Base-by-base conservation (phyloP, 495 filamentous ascomycete species). In the Hapsidospora chrysogenum region DNA sequence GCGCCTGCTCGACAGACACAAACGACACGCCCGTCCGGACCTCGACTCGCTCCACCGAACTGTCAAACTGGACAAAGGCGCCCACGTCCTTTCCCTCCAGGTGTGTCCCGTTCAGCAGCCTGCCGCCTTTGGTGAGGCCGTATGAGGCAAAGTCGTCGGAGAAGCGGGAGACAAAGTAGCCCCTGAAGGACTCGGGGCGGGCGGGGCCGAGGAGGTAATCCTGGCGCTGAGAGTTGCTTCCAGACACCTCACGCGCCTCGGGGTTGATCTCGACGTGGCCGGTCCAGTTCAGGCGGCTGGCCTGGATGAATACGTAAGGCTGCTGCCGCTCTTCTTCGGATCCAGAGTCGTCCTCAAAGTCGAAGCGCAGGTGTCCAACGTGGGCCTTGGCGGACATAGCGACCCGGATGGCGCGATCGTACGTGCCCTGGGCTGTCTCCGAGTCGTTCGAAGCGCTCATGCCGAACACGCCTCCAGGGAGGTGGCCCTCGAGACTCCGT, bases 131-230 rank as follows among this genome's bases (percentile, higher is more conserved):
- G 8, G 43, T 44, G 13, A 41, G 48, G 10, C 48, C 51, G 35
- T 49, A 51, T 10, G 46, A 46, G 1, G 15, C 18, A 27, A 53
- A 53, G 16, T 48, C 48, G 23, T 42, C 41, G 4, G 51, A 53
- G 26, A 53, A 53, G 3, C 51, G 44, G 9, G 48, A 53, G 0
- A 51, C 51, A 23, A 51, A 53, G 33, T 49, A 53, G 9, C 48
- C 46, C 3, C 39, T 39, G 17, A 53, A 53, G n/a, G 43, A 46
- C 4, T 26, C 37, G 3, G 51, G 43, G 9, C 29, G 44, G 17
- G 51, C 46, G 1, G 51, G 48, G 13, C 51, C 51, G 9, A 53
- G 20, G 11, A 39, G 40, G 31, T 51, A 51, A 15, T 53, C 51
- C 32, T 53, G 51, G 17, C 48, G 45, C 17, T 53, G 51, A 11